These are phyloP conservation scores for Apophysomyces variabilis DNA, from an alignment of 371 early-diverging fungal genomes.

Conservation along the genomic window DNA sequence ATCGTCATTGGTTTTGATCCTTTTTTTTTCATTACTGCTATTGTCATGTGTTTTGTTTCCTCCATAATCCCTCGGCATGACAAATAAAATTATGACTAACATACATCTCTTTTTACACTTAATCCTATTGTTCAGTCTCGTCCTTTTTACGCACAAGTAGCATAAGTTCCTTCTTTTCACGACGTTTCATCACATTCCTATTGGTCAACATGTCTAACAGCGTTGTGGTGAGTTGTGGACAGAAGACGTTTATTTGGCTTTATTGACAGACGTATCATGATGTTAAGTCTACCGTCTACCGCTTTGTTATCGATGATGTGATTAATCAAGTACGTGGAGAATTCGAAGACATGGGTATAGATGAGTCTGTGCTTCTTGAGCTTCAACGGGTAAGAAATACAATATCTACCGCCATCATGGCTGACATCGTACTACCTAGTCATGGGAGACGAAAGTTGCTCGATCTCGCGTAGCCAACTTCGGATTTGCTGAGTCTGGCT, in stretches of 20 bases:
- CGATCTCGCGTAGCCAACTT: conserved; percentile 81
- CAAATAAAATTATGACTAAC: conserved; percentile 8
- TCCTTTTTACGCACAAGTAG: conserved; percentile 5
- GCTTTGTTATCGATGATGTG: conserved; percentile 93
- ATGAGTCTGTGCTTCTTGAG: conserved; percentile 85
- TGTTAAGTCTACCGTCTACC: conserved; percentile 76
- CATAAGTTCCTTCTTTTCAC: neutral
- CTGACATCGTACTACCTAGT: conserved; percentile 42
- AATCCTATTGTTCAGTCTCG: conserved; percentile 4
- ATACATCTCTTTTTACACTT: conserved; percentile 3
- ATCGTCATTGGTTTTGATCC: neutral
- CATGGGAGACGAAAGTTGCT: conserved; percentile 87
- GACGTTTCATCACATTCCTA: conserved; percentile 10
- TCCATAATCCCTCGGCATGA: neutral
- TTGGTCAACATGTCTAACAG: conserved; percentile 45
- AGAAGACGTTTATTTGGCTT: conserved; percentile 9
- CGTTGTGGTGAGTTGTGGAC: conserved; percentile 43
- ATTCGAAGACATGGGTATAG: conserved; percentile 91
- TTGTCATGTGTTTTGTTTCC: neutral
- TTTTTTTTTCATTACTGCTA: neutral
- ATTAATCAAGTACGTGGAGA: conserved; percentile 87
- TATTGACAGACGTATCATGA: conserved; percentile 4
- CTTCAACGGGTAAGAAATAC: conserved; percentile 73
- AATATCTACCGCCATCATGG: neutral
- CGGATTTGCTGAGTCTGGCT: conserved; percentile 52